Conservation (phyloP, 2,329 filamentous ascomycete genomes). For the Penicillium sp. region DNA sequence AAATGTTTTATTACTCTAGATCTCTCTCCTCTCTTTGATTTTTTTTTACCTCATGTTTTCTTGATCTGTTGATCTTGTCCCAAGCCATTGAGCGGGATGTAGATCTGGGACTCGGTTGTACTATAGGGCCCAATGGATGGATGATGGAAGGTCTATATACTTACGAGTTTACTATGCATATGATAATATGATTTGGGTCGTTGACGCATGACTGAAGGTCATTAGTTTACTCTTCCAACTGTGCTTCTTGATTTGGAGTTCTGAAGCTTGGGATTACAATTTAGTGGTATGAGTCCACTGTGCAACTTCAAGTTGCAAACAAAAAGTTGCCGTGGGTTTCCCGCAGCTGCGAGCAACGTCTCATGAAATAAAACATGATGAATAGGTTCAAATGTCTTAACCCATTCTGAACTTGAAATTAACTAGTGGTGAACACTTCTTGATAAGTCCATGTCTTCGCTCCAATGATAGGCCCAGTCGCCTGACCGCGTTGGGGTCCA, state of each 20-base stretch:
- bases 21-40: slow-evolving; percentile 42
- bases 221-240: neutral
- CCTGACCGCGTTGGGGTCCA: slow-evolving; percentile 27
- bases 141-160: slow-evolving; percentile 22
- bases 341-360: too few relatives aligned
- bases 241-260: too few relatives aligned
- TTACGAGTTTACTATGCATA: slow-evolving; percentile 20
- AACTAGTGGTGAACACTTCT: too few relatives aligned
- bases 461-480: neutral
- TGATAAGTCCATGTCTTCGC: too few relatives aligned
- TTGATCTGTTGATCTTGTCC: slow-evolving; percentile 28
- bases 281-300: too few relatives aligned
- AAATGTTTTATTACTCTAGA: slow-evolving; percentile 34
- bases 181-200: slow-evolving; percentile 19
- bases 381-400: too few relatives aligned
- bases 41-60: slow-evolving; percentile 12
- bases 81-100: slow-evolving; percentile 34
- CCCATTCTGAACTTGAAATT: too few relatives aligned
- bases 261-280: too few relatives aligned
- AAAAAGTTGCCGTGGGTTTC: too few relatives aligned
- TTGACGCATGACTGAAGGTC: slow-evolving; percentile 2
- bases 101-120: slow-evolving; percentile 37
- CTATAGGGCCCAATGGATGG: slow-evolving; percentile 35
- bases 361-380: too few relatives aligned
- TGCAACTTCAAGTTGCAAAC: too few relatives aligned